Evolutionary conservation across 1,284 basidiomycete genomes (phyloP), one percentile per base, ranked within the genome.

Genomic region (Erythrobasidium hasegawianum): DNA sequence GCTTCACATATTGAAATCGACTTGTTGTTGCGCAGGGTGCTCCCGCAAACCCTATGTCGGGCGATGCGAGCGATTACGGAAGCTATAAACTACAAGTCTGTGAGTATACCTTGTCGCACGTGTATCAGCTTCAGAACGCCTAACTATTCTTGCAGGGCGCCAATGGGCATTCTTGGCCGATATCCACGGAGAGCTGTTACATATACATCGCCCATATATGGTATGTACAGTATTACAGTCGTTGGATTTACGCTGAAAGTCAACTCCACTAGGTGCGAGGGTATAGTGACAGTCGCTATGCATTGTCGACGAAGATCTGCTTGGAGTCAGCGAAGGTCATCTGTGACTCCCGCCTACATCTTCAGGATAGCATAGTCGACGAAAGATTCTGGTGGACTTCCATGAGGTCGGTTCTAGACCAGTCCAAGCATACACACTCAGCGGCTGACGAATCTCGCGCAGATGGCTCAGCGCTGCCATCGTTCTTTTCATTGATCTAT

Each of bases 141-240:
- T 47, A 14, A 47, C 5, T 14, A 11, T 11, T 5, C 22, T 47
- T 16, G 16, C 14, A 47, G 43, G 61, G 61, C 52, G 45, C 10
- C 45, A 56, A 39, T 64, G 61, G 61, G 53, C 61, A 11, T 27
- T 56, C 16, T 47, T 64, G 61, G 61, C 61, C 16, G 61, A 64
- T 45, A 54, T 64, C 18, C 61, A 64, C 29, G 61, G 61, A 22
- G 39, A 41, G n/a, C 53, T 64, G 13, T 16, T 64, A 7, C 40
- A 57, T 18, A 53, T 52, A 8, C 61, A 64, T 38, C 61, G 61
- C 2, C 61, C 61, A 9, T 64, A 64, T 43, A 64, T 64, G 61
- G 61, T 64, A 41, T n/a, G 59, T n/a, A 18, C 9, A n/a, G n/a
- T n/a, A n/a, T n/a, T n/a, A n/a, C n/a, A n/a, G n/a, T n/a, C n/a